Evolutionary conservation across 202 grass and related monocot species (phyloP).

Genomic region (Eragrostis tef): DNA sequence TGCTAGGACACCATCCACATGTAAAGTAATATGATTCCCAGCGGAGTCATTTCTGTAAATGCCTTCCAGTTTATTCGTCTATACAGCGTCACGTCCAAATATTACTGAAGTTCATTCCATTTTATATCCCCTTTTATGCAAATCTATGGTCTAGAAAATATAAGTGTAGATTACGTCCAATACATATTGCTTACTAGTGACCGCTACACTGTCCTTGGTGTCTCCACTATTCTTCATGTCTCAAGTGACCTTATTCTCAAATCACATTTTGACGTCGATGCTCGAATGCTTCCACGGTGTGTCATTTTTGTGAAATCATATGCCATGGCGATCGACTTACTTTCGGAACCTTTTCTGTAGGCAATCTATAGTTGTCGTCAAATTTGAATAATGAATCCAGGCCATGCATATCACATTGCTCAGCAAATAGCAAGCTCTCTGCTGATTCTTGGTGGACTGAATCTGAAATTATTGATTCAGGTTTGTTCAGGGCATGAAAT

Average conservation of each 20-base stretch:
- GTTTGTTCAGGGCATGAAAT: conserved; percentile 5
- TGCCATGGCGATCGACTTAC: background rate
- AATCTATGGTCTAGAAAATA: background rate
- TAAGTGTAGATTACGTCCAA: background rate
- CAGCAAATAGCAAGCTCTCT: background rate
- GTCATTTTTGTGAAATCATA: conserved; percentile 11
- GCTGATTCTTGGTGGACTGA: background rate
- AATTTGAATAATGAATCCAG: background rate
- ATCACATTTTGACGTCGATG: background rate
- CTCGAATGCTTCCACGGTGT: conserved; percentile 21
- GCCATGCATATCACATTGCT: conserved; percentile 7
- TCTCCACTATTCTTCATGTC: background rate
- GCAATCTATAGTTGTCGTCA: background rate
- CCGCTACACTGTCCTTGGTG: background rate
- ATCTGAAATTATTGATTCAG: conserved; percentile 17
- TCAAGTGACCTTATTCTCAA: background rate
- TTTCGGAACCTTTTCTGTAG: background rate
- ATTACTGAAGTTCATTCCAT: background rate
- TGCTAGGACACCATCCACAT: background rate
- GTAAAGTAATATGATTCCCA: background rate
- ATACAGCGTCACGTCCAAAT: background rate
- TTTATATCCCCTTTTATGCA: background rate
- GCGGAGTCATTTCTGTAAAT: background rate
- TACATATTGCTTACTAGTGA: background rate
- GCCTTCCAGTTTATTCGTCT: background rate